Conservation (phyloP, 805 yeast genomes). For the Sungouiozyma ichnusensis region DNA sequence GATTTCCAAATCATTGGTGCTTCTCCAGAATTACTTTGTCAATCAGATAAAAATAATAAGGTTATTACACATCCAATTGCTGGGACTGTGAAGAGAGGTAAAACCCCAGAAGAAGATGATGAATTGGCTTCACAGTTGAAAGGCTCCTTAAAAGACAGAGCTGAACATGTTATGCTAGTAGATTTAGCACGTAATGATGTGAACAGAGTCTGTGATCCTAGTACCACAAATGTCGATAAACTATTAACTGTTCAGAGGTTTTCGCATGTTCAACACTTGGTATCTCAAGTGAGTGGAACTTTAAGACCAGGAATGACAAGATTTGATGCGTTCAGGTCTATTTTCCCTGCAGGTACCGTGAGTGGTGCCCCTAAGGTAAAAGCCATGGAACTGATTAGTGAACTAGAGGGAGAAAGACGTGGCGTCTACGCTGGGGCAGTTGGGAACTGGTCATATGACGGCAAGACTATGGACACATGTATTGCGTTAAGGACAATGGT, state of each 20-base stretch:
- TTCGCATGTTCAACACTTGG: slow-evolving; percentile 94
- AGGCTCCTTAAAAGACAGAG: slow-evolving; percentile 79
- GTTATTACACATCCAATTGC: slow-evolving; percentile 96
- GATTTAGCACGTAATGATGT: slow-evolving; percentile 95
- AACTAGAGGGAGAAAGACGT: slow-evolving; percentile 81
- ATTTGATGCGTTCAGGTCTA: slow-evolving; percentile 94
- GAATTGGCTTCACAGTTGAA: slow-evolving; percentile 62
- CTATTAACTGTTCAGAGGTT: slow-evolving; percentile 84
- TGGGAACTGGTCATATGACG: slow-evolving; percentile 95
- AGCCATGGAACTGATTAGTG: slow-evolving; percentile 92
- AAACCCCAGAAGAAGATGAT: slow-evolving; percentile 87
- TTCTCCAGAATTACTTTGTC: slow-evolving; percentile 87
- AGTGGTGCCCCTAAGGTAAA: slow-evolving; percentile 96
- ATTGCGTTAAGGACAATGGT: slow-evolving; percentile 97
- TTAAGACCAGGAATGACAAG: slow-evolving; percentile 74
- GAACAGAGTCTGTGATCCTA: slow-evolving; percentile 87
- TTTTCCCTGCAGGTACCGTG: slow-evolving; percentile 98
- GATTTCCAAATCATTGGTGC: slow-evolving; percentile 97
- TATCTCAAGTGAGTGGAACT: slow-evolving; percentile 88
- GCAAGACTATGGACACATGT: slow-evolving; percentile 93
- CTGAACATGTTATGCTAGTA: slow-evolving; percentile 97
- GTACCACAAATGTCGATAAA: slow-evolving; percentile 76
- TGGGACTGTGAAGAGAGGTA: slow-evolving; percentile 88
- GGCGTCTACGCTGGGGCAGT: slow-evolving; percentile 99
- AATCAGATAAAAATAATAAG: slow-evolving; percentile 59